Conservation (phyloP, 306 rosid genomes). For the Trichosanthes truncata region DNA sequence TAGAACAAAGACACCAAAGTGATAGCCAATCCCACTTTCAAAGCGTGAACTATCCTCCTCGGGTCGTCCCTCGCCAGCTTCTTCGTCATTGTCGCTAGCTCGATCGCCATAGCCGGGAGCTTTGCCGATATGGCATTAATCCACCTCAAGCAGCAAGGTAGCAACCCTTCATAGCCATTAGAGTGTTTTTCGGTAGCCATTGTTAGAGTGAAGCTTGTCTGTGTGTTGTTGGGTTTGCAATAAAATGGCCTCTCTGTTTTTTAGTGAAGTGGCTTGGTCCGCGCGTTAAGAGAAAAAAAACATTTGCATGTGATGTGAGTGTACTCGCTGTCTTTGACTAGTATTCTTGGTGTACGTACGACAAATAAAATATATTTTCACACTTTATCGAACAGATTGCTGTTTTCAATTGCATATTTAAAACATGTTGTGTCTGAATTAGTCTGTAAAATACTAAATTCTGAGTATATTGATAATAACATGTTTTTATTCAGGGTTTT, state of each 20-base stretch:
- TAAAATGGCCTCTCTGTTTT: background rate
- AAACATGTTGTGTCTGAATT: background rate
- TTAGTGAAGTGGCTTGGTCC: background rate
- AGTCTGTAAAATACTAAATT: background rate
- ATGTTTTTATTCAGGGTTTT: no score
- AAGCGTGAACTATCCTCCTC: constrained; percentile 64
- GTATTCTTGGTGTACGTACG: background rate
- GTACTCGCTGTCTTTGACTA: background rate
- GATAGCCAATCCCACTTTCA: constrained; percentile 85
- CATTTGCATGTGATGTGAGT: background rate
- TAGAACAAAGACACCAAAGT: constrained; percentile 69
- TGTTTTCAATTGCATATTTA: background rate
- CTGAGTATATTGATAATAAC: background rate
- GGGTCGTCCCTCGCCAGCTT: constrained; percentile 74
- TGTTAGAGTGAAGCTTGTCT: background rate
- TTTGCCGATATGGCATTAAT: background rate
- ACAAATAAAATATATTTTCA: background rate
- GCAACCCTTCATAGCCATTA: background rate
- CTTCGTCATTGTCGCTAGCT: constrained; percentile 21
- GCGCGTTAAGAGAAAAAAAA: background rate
- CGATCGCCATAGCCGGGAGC: constrained; percentile 19
- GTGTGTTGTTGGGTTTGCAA: background rate
- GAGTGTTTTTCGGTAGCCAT: background rate
- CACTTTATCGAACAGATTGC: background rate
- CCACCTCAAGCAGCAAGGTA: background rate